Percentiles rank a stretch among this genome's conserved stretches.
phyloP scores from a whole-genome alignment of 306 rosid genomes.

The Prosopis cineraria region DNA sequence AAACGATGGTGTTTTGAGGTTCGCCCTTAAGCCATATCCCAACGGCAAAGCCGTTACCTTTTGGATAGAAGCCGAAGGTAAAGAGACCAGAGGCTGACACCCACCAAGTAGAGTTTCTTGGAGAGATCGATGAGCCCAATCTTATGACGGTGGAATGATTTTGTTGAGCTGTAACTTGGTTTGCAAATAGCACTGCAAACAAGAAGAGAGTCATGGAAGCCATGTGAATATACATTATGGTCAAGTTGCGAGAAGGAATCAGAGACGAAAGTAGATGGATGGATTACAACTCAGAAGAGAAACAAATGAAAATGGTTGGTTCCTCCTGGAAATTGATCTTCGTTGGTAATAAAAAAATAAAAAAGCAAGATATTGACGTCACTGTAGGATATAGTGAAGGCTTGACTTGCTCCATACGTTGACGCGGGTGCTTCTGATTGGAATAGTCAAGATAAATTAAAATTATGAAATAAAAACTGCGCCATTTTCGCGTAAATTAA shows the following conservation, averaged over 20 bases:
- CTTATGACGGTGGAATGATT: neutral
- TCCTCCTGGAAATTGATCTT: no score
- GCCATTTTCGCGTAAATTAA: no score
- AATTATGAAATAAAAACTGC: no score
- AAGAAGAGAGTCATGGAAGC: constrained; percentile 17
- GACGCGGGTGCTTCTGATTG: no score
- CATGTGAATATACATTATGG: constrained; percentile 31
- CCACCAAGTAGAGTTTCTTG: constrained; percentile 36
- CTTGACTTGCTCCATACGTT: no score
- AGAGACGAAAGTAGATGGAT: no score
- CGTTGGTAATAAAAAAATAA: no score
- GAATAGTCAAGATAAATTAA: no score
- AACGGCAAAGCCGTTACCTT: constrained; percentile 32
- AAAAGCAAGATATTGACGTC: no score
- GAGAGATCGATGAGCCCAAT: constrained; percentile 22
- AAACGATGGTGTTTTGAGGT: constrained; percentile 18
- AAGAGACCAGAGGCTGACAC: constrained; percentile 38
- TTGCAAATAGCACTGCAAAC: neutral
- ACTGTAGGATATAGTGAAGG: no score
- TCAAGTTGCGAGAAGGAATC: neutral
- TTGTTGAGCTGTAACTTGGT: neutral
- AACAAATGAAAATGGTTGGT: no score
- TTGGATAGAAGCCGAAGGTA: constrained; percentile 42
- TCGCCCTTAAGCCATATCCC: constrained; percentile 38
- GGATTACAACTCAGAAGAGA: no score